Evolutionary conservation across 192 early-diverging fungal genomes (phyloP).

Genomic region (Coemansia sp.): DNA sequence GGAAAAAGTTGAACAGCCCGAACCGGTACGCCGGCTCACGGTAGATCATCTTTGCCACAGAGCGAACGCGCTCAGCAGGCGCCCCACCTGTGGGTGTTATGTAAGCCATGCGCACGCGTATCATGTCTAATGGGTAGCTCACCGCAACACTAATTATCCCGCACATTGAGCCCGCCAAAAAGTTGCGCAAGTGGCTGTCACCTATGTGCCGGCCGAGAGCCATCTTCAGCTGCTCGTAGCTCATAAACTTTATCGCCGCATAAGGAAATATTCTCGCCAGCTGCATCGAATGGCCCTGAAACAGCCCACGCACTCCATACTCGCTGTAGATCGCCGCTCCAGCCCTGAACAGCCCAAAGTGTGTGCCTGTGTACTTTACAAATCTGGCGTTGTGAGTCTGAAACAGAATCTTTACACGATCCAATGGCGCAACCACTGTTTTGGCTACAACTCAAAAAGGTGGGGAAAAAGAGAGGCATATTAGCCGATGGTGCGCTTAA

Average conservation of each 20-base stretch:
- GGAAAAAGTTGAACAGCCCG: conserved; percentile 84
- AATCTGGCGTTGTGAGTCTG: conserved; percentile 78
- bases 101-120: conserved; percentile 94
- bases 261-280: conserved; percentile 96
- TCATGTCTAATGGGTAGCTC: conserved; percentile 93
- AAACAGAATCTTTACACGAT: conserved; percentile 87
- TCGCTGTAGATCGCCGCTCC: conserved; percentile 70
- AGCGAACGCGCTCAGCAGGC: conserved; percentile 61
- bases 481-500: too few species aligned
- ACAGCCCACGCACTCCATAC: conserved; percentile 80
- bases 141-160: conserved; percentile 87
- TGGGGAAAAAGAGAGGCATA: too few species aligned
- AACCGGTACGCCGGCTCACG: conserved; percentile 68
- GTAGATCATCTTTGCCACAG: conserved; percentile 67
- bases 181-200: conserved; percentile 72
- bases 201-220: conserved; percentile 67
- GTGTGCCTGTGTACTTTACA: conserved; percentile 60
- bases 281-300: conserved; percentile 95
- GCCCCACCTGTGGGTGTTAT: conserved; percentile 35
- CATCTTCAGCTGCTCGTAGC: conserved; percentile 86
- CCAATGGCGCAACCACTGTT: conserved; percentile 78
- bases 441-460: conserved; percentile 60
- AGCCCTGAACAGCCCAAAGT: conserved; percentile 81
- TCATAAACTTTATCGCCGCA: conserved; percentile 96
- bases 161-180: conserved; percentile 82